Base-by-base conservation (phyloP, 352 stramenopile genomes). In the Pilasporangium apinafurcum region DNA sequence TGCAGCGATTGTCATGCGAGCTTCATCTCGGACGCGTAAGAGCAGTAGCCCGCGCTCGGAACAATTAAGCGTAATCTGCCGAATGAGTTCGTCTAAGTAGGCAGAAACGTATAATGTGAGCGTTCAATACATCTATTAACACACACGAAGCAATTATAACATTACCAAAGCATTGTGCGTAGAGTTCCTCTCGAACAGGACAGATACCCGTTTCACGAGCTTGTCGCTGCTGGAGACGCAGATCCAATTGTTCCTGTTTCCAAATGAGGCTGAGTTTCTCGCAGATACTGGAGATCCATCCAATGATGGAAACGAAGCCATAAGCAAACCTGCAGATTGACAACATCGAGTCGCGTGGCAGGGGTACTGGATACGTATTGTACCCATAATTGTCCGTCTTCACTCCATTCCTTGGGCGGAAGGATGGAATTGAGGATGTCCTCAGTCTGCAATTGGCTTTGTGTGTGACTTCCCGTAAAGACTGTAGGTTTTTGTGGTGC, bases 1-100 rank as follows among this genome's bases (percentile, higher is more conserved):
- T 12, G 89, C 86, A 12, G 83, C 78, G 51, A 96, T 95, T 4
- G 86, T 96, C 87, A 96, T 96, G 13, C 84, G 70, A 28, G 90
- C 86, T 51, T 97, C 89, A 51, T 97, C 86, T 22, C 90, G 72
- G 26, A 96, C 86, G 10, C 87, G 78, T 36, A 97, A 61, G 26
- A 96, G 57, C 28, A 97, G 59, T 25, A 97, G 55, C 9, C 89
- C 88, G 12, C 88, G 74, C 56, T 97, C 86, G 0, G 83, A 88
- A 58, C 88, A 97, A 55, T 96, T 96, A 58, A 97, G 95, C 0
- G 89, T 96, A 48, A 96, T 90, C 64, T 96, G 89, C 7, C 86
- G 71, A 40, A 96, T 97, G 28, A 97, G 49, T 37, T 96, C 88
- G 47, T 97, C 87, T 90, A 44, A n/a, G n/a, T n/a, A n/a, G n/a